These are phyloP conservation scores for Taphrina wiesneri DNA, from an alignment of 1,139 yeast species.

Conservation along the genomic window DNA sequence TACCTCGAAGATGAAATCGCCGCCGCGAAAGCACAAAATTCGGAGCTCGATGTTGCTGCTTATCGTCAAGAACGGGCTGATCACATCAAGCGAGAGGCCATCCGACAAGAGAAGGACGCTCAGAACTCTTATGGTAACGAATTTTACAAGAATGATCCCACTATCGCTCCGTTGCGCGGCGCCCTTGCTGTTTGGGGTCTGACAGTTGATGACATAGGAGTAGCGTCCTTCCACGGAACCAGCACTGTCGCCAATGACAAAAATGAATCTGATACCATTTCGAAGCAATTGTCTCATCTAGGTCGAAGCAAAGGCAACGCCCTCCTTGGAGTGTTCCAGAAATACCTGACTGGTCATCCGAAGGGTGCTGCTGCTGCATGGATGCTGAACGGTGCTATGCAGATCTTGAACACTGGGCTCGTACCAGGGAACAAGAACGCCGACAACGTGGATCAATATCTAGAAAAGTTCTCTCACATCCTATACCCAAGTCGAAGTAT, in stretches of 20 bases:
- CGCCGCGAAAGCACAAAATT: constrained; percentile 50
- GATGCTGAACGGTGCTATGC: constrained; percentile 99
- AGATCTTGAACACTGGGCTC: constrained; percentile 84
- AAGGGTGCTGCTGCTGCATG: constrained; percentile 99
- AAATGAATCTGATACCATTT: constrained; percentile 90
- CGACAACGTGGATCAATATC: constrained; percentile 81
- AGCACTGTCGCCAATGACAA: constrained; percentile 97
- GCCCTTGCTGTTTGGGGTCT: constrained; percentile 91
- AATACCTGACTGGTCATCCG: constrained; percentile 98
- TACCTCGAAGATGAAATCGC: constrained; percentile 71
- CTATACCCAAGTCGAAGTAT: constrained; percentile 92
- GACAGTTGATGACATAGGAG: constrained; percentile 91
- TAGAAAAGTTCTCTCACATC: constrained; percentile 82
- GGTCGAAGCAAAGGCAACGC: constrained; percentile 99
- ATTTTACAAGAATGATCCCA: constrained; percentile 85
- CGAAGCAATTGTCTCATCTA: constrained; percentile 88
- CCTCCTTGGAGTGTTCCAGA: constrained; percentile 96
- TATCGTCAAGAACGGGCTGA: constrained; percentile 82
- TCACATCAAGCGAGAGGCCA: constrained; percentile 82
- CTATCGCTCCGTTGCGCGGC: constrained; percentile 96
- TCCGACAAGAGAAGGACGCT: constrained; percentile 82
- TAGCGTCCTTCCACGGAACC: constrained; percentile 99
- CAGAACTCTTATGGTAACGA: constrained; percentile 95
- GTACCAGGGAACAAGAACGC: constrained; percentile 99
- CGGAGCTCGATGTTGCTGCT: constrained; percentile 47